Base-by-base conservation (phyloP, 2,329 filamentous ascomycete genomes). In the Sporothrix dimorphospora region DNA sequence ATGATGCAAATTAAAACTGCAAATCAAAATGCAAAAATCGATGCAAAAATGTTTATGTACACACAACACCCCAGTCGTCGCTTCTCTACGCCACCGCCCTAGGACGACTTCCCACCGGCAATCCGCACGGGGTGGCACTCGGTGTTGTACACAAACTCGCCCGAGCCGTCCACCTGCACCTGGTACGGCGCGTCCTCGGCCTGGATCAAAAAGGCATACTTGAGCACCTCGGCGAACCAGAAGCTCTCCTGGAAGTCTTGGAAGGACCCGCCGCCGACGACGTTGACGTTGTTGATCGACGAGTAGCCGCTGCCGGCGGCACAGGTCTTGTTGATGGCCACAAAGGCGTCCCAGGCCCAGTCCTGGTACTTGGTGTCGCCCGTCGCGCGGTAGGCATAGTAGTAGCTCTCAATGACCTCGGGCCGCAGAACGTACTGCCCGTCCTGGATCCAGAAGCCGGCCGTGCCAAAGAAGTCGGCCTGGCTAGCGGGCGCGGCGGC, bases 191-290 rank as follows among this genome's bases (percentile, higher is more conserved):
- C 88, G 42, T 93, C 91, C 79, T 80, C 83, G 0, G 87, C 85
- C 78, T 90, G 89, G 72, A 92, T 92, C 76, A 97, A 79, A 81
- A 92, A 97, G 72, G 87, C 84, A 80, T 97, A 97, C 85, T 97
- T 97, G 80, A 97, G 79, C 74, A 94, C 91, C 83, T 97, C 94
- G 0, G 94, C 93, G 80, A 97, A 94, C 84, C 92, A 90, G 82
- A 96, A 97, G 77, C 91, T 94, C 82, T 97, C 93, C 85, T 95
- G 92, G 79, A 91, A 90, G 79, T 97, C 88, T 55, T 81, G 80
- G 73, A 86, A 89, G 0, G 81, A 80, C 0, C 91, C 92, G 11
- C 92, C 92, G 40, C 83, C 84, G 3, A 78, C 76, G 3, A 81
- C 82, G 76, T 92, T 93, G 61, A 97, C 92, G 78, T 97, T 81